These are phyloP conservation scores for Letharia lupina DNA, from an alignment of 495 filamentous ascomycete species.

Conservation along the genomic window DNA sequence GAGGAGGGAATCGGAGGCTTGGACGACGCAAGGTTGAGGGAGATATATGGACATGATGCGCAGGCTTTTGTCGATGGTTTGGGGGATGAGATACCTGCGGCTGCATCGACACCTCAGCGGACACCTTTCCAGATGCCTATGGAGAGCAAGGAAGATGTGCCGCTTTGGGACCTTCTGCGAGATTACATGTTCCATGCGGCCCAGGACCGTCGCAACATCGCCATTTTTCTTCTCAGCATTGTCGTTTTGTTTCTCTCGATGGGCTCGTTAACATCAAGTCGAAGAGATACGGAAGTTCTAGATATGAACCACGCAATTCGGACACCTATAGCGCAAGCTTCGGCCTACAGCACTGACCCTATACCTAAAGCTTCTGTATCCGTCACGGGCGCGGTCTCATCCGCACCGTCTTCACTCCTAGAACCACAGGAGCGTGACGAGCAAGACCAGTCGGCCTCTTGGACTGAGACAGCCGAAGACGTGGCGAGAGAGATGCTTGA, in stretches of 20 bases:
- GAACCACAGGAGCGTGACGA: slow-evolving; percentile 4
- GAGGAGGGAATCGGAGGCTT: slow-evolving; percentile 44
- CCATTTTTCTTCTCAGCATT: slow-evolving; percentile 53
- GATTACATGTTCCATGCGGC: slow-evolving; percentile 62
- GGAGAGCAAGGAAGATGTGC: slow-evolving; percentile 14
- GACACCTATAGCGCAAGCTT: slow-evolving; percentile 1
- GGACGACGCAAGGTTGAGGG: slow-evolving; percentile 44
- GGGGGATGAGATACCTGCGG: slow-evolving; percentile 27
- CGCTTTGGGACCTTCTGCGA: slow-evolving; percentile 51
- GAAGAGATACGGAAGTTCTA: background rate
- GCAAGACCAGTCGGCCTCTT: background rate
- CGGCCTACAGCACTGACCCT: background rate
- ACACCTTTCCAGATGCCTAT: slow-evolving; percentile 45
- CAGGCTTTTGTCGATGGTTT: slow-evolving; percentile 24
- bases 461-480: slow-evolving; percentile 6
- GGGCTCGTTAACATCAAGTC: slow-evolving; percentile 13
- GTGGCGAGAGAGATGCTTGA: slow-evolving; percentile 9
- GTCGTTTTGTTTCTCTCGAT: slow-evolving; percentile 50
- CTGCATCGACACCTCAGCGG: slow-evolving; percentile 43
- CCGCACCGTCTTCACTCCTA: background rate
- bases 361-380: slow-evolving; percentile 3
- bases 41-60: slow-evolving; percentile 44
- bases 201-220: slow-evolving; percentile 62
- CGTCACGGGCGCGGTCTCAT: background rate
- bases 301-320: background rate